A percentile compares a stretch with the other conserved stretches of the same genome.
Conservation (phyloP, 768 basidiomycete genomes). For the Russula virescens region DNA sequence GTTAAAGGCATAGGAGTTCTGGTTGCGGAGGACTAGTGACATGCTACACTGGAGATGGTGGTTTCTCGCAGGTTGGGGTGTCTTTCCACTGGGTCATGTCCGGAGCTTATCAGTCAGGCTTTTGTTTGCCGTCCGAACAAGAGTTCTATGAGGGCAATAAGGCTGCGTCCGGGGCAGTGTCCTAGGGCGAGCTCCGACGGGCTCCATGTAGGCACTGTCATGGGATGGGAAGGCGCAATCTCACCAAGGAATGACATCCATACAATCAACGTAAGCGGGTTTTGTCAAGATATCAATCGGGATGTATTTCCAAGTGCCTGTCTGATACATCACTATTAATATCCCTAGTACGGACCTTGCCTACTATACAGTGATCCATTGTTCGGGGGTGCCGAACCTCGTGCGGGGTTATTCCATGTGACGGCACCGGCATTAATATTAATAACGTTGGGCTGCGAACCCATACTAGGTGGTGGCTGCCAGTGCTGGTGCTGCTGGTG, state of each 20-base stretch:
- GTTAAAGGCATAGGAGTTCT: not conserved
- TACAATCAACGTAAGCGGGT: no score
- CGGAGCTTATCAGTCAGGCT: not conserved
- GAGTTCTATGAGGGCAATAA: not conserved
- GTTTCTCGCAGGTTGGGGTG: not conserved
- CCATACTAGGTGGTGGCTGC: not conserved
- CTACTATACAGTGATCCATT: not conserved
- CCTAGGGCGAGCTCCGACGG: conserved; percentile 1
- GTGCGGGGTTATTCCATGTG: conserved; percentile 2
- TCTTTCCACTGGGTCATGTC: not conserved
- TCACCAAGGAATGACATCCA: not conserved
- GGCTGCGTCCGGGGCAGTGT: conserved; percentile 5
- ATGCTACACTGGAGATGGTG: not conserved
- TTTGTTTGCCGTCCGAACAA: not conserved
- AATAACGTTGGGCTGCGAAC: not conserved
- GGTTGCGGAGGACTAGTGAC: not conserved
- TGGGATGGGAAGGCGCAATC: not conserved
- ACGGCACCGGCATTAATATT: not conserved
- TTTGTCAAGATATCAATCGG: not conserved
- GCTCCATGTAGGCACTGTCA: not conserved
- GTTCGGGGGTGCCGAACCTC: not conserved
- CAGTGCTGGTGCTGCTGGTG: not conserved
- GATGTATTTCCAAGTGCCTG: conserved; percentile 10
- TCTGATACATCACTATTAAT: conserved; percentile 13
- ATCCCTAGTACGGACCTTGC: not conserved